Conservation (phyloP, 2,329 filamentous ascomycete genomes). For the Arthroderma uncinatum region DNA sequence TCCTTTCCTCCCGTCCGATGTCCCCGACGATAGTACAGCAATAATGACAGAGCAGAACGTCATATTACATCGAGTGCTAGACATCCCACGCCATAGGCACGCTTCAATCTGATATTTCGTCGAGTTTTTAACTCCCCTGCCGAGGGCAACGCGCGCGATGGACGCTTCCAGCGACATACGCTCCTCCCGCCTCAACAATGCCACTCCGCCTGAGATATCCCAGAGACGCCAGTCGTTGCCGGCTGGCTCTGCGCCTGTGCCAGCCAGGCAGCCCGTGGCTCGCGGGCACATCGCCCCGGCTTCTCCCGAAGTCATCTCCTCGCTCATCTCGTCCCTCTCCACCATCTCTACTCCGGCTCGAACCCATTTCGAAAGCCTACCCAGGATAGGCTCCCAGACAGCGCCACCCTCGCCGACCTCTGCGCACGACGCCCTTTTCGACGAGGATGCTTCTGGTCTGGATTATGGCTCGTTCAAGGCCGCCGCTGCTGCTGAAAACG, state of each 20-base stretch:
- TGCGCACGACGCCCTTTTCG: slow-evolving; percentile 20
- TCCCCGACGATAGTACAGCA: not conserved
- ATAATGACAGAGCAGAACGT: slow-evolving; percentile 1
- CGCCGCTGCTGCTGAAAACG: slow-evolving; percentile 40
- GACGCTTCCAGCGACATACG: not conserved
- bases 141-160: not conserved
- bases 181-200: not conserved
- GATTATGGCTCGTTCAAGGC: slow-evolving; percentile 58
- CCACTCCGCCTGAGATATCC: not conserved
- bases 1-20: not conserved
- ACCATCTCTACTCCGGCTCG: slow-evolving; percentile 52
- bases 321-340: slow-evolving; percentile 51
- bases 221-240: slow-evolving; percentile 35
- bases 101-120: not conserved
- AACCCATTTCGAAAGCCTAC: slow-evolving; percentile 55
- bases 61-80: not conserved
- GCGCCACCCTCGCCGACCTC: slow-evolving; percentile 26
- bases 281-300: slow-evolving; percentile 30
- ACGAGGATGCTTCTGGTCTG: slow-evolving; percentile 48
- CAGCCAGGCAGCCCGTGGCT: slow-evolving; percentile 20
- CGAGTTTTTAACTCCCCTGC: not conserved
- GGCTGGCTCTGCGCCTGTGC: slow-evolving; percentile 19
- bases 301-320: slow-evolving; percentile 45
- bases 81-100: not conserved
- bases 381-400: slow-evolving; percentile 34